Percentiles rank a stretch among this genome's conserved stretches.
phyloP scores from a whole-genome alignment of 73 alveolate genomes.

The Paramecium biaurelia region DNA sequence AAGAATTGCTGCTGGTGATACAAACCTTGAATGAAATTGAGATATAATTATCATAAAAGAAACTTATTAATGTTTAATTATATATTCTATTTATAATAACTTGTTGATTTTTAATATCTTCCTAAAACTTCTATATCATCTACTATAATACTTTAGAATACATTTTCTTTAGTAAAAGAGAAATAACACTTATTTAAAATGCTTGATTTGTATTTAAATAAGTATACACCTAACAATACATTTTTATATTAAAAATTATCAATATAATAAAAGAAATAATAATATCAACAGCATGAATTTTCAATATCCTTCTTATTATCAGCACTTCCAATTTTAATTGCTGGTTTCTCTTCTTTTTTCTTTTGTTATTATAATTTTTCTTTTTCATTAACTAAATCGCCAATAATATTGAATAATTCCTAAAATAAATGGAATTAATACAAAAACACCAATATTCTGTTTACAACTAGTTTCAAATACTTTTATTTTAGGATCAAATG shows the following conservation, averaged over 20 bases:
- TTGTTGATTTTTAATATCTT: too few relatives aligned
- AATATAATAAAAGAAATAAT: neutral
- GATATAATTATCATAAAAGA: neutral
- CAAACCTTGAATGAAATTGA: slow-evolving; percentile 1
- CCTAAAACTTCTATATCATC: too few relatives aligned
- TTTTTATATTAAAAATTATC: neutral
- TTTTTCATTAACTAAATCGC: neutral
- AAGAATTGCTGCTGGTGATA: slow-evolving; percentile 56
- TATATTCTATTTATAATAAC: neutral
- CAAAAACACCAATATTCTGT: slow-evolving; percentile 1
- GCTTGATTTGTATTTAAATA: too few relatives aligned
- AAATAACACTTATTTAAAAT: too few relatives aligned
- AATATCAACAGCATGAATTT: neutral
- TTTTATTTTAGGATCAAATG: neutral
- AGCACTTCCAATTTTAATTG: neutral
- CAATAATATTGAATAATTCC: neutral
- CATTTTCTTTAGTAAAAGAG: too few relatives aligned
- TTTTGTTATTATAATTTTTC: neutral
- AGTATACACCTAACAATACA: too few relatives aligned
- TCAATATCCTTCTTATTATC: neutral
- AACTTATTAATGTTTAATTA: neutral
- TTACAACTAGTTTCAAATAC: slow-evolving; percentile 15
- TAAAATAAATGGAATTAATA: neutral
- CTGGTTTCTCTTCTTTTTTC: neutral
- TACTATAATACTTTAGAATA: too few relatives aligned